phyloP scores from a whole-genome alignment of 1,284 basidiomycete species.

The Boletus holoroseus region DNA sequence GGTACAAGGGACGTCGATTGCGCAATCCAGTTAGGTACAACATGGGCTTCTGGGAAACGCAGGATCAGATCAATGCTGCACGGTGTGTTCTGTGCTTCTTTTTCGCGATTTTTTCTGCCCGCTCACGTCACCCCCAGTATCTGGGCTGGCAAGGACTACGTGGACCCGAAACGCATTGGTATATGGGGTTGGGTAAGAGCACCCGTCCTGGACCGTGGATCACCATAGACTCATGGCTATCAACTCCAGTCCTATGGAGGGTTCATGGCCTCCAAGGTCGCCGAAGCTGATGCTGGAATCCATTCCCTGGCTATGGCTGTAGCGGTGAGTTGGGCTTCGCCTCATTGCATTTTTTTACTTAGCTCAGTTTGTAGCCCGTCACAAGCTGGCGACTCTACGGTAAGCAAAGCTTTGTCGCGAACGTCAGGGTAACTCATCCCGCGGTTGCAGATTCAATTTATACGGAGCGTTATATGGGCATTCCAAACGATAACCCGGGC shows the following conservation, averaged over 20 bases:
- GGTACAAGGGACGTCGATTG: constrained; percentile 78
- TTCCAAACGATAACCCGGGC: constrained; percentile 67
- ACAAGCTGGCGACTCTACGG: constrained; percentile 84
- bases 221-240: constrained; percentile 4
- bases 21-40: constrained; percentile 82
- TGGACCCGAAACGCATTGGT: constrained; percentile 79
- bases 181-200: constrained; percentile 89
- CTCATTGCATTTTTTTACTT: neutral
- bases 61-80: constrained; percentile 85
- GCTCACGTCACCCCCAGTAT: constrained; percentile 37
- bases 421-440: constrained; percentile 4
- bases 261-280: constrained; percentile 86
- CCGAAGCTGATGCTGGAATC: constrained; percentile 80
- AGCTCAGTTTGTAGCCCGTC: constrained; percentile 56
- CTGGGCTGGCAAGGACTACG: constrained; percentile 73
- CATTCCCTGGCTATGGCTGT: constrained; percentile 88
- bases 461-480: constrained; percentile 96
- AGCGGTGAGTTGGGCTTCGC: constrained; percentile 52
- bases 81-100: constrained; percentile 40
- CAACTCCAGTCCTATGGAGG: constrained; percentile 78
- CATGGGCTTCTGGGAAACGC: constrained; percentile 80
- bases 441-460: constrained; percentile 72
- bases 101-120: constrained; percentile 4
- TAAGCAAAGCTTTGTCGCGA: constrained; percentile 34
- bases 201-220: neutral